Base-by-base conservation (phyloP, 1,139 yeast species). In the Groenewaldozyma sp. region DNA sequence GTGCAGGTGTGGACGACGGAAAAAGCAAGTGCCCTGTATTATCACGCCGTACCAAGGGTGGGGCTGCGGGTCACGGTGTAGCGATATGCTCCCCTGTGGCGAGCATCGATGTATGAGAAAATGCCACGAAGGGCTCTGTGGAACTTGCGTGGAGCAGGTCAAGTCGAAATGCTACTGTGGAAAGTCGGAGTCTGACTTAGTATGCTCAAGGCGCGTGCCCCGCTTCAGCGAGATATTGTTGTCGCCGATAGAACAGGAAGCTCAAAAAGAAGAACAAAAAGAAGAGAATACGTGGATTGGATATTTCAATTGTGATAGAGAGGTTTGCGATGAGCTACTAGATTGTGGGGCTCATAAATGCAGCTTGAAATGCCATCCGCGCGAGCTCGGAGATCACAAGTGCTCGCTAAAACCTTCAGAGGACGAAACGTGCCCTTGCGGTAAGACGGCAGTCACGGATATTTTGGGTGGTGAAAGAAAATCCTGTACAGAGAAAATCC, bases 51-150 rank as follows among this genome's bases (percentile, higher is more conserved):
- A 80, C 55, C 20, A 16, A n/a, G 87, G 86, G 10, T 82, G 88
- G 87, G 58, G 63, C 9, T 88, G 96, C 62, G 71, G 67, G 3
- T 70, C 68, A 2, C 60, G 63, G 0, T 87, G 96, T 59, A 69
- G 68, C 7, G 75, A 73, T 44, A 40, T 67, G 7, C 53, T 72
- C 50, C 74, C 88, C 1, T 87, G 96, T 65, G 88, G 86, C 9
- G 67, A 73, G 18, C 96, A 87, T 55, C 60, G 55, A 28, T 86
- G 95, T 59, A 49, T 59, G 2, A 60, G 63, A 32, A 51, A 45
- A 6, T 82, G 94, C 51, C 96, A 87, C 59, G 58, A 66, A 17
- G 95, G 94, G 0, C 66, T 82, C 24, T 87, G 96, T 64, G 95
- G 94, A 0, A 66, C 68, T 6, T 87, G 96, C 58, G 59, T 63